phyloP scores from a whole-genome alignment of 106 monocot species.

The Apostasia ramifera region DNA sequence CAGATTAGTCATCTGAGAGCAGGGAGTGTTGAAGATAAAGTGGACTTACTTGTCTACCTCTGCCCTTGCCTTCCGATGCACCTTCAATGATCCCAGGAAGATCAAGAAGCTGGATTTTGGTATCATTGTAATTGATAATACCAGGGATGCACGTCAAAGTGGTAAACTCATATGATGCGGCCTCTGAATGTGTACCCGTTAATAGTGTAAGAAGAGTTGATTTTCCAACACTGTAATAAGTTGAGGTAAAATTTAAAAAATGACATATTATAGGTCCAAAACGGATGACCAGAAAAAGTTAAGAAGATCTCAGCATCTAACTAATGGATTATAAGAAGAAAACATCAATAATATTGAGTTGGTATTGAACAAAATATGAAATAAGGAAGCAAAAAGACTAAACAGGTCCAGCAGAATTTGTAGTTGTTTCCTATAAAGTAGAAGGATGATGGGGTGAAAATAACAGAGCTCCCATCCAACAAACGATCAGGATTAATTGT shows the following conservation, averaged over 20 bases:
- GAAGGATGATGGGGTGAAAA: no score
- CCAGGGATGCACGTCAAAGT: constrained; percentile 99
- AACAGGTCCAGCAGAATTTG: no score
- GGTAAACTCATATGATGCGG: constrained; percentile 99
- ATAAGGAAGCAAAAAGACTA: no score
- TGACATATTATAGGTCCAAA: neutral
- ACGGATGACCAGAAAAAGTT: neutral
- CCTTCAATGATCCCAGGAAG: constrained; percentile 99
- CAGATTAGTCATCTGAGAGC: no score
- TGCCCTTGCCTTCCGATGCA: constrained; percentile 98
- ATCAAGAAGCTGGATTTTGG: constrained; percentile 98
- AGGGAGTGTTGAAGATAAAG: no score
- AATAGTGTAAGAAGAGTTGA: constrained; percentile 87
- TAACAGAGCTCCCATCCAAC: no score
- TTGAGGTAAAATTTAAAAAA: constrained; percentile 1
- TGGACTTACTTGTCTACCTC: constrained; percentile 86
- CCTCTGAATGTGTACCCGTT: constrained; percentile 97
- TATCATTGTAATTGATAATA: constrained; percentile 96
- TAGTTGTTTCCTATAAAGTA: no score
- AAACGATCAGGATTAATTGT: no score
- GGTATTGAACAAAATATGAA: no score
- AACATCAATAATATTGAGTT: no score
- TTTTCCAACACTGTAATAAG: constrained; percentile 82
- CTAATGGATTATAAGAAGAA: neutral
- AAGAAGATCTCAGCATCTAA: neutral